These are phyloP conservation scores for Parietaria judaica DNA, from an alignment of 306 rosid species.

Conservation along the genomic window DNA sequence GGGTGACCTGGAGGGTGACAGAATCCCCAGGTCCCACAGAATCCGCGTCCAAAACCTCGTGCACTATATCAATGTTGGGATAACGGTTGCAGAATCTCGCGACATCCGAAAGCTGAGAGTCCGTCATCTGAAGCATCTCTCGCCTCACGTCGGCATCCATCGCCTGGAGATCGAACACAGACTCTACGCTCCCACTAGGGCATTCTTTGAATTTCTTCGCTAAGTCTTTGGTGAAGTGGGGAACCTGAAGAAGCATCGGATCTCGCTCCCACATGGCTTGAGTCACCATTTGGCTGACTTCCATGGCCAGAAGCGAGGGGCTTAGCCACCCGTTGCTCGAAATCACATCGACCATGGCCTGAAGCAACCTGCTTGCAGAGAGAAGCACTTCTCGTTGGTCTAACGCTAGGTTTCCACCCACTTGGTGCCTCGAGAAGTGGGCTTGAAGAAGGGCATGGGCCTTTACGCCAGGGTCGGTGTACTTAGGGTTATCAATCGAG, in stretches of 20 bases:
- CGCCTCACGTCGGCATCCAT: constrained; percentile 84
- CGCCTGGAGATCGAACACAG: constrained; percentile 81
- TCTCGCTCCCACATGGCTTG: constrained; percentile 96
- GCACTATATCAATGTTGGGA: constrained; percentile 69
- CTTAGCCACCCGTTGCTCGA: constrained; percentile 90
- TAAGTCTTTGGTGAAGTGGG: constrained; percentile 84
- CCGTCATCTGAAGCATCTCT: constrained; percentile 69
- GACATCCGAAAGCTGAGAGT: constrained; percentile 59
- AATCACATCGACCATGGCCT: constrained; percentile 91
- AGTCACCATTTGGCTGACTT: constrained; percentile 92
- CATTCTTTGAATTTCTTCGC: constrained; percentile 72
- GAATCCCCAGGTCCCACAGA: constrained; percentile 52
- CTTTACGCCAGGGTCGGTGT: constrained; percentile 78
- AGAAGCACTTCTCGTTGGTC: constrained; percentile 88
- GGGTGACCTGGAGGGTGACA: constrained; percentile 51
- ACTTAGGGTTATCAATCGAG: constrained; percentile 68
- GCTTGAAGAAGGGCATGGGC: constrained; percentile 92
- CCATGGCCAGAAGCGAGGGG: constrained; percentile 84
- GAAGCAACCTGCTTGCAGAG: constrained; percentile 73
- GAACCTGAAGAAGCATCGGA: constrained; percentile 82
- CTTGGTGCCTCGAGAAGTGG: constrained; percentile 75
- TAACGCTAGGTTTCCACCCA: constrained; percentile 69
- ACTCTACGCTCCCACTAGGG: constrained; percentile 61
- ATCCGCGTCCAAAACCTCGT: constrained; percentile 58
- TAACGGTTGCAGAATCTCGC: constrained; percentile 77